These are phyloP conservation scores for Ophiosphaerella herpotricha DNA, from an alignment of 2,329 filamentous ascomycete species.

Conservation along the genomic window DNA sequence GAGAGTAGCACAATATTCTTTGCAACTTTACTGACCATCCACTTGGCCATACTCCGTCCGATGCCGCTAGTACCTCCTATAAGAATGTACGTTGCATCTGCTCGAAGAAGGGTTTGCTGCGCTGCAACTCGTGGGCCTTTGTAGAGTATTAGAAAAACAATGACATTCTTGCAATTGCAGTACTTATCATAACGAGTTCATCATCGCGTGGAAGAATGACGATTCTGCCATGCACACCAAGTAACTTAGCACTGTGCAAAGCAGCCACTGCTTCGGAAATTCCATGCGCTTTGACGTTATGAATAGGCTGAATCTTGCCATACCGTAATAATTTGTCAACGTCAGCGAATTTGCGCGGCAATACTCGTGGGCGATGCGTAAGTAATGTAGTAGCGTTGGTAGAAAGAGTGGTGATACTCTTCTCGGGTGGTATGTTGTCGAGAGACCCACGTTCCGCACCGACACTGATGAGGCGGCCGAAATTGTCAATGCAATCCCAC, in stretches of 20 bases:
- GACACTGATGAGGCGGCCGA: conserved; percentile 15
- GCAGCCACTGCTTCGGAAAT: conserved; percentile 20
- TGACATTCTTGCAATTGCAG: background rate
- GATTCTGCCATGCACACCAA: conserved; percentile 14
- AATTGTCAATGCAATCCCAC: conserved; percentile 25
- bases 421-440: too few relatives aligned
- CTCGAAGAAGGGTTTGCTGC: conserved; percentile 1
- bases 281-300: conserved; percentile 9
- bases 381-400: too few relatives aligned
- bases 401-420: too few relatives aligned
- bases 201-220: conserved; percentile 21
- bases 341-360: conserved; percentile 19
- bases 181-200: conserved; percentile 28
- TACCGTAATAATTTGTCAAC: conserved; percentile 19
- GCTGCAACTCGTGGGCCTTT: conserved; percentile 14
- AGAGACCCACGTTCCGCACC: too few relatives aligned
- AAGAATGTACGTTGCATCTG: conserved; percentile 30
- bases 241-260: conserved; percentile 15
- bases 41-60: conserved; percentile 29
- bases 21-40: conserved; percentile 30
- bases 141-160: background rate
- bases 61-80: conserved; percentile 32
- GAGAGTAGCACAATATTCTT: conserved; percentile 28
- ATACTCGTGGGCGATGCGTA: conserved; percentile 11
- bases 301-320: conserved; percentile 15